Evolutionary conservation across 805 yeast species (phyloP), one percentile per base, ranked within the genome.

Genomic region (Maudiozyma saulgeensis): DNA sequence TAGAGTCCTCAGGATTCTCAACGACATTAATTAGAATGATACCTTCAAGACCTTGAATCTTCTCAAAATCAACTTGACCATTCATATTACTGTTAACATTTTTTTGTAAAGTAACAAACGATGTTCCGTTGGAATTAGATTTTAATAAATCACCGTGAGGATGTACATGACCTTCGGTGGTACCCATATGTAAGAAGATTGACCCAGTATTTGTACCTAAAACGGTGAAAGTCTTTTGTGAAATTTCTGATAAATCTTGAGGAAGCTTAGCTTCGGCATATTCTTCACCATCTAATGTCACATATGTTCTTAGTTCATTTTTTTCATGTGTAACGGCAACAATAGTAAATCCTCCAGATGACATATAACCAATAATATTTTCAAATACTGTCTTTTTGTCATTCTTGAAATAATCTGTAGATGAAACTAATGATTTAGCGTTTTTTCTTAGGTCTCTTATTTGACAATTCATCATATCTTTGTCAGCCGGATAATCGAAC

Each of bases 21-120:
- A 90, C 96, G 4, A 77, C 69, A 64, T 91, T 91, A 19, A 84
- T 77, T 8, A 90, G 55, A 1, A 87, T 75, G 2, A 89, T 82
- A 41, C 99, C 99, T 66, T 91, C 97, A 18, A 90, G 67, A 6
- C 85, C 84, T 56, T 80, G 83, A 57, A 89, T 72, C 56, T 83
- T 81, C 61, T 93, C 98, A 66, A 82, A 91, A 67, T 91, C 99
- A 48, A 87, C 96, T 68, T 67, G 89, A 0, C 96, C 98, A 3
- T 55, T 58, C 5, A 53, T 51, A 55, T 89, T 80, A 56, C 97
- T 75, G 66, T 90, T 93, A 16, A 88, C 96, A 49, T 78, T 68
- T 9, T 75, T 76, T 51, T 84, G 72, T 2, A 89, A 71, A 38
- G 80, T 68, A 2, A 84, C 87, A 62, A 87, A 90, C 6, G 84